Conservation (phyloP, 805 yeast species). For the Deakozyma indianensis region DNA sequence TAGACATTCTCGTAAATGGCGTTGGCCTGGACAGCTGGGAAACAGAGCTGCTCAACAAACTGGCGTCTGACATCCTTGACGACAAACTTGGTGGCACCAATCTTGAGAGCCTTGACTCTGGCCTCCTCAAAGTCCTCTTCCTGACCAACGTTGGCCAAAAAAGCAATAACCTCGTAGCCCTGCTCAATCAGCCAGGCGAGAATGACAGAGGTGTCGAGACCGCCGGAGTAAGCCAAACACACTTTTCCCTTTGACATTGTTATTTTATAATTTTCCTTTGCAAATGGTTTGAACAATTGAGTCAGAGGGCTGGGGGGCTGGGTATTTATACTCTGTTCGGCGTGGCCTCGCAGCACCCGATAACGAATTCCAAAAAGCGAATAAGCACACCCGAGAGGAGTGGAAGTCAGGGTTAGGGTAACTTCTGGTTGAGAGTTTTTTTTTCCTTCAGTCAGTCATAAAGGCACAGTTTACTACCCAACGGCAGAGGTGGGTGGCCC, state of each 20-base stretch:
- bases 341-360: too few species aligned
- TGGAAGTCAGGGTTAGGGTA: background rate
- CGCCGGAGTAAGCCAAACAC: conserved; percentile 98
- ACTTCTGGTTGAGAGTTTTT: background rate
- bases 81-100: conserved; percentile 94
- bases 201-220: conserved; percentile 94
- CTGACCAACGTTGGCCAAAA: conserved; percentile 97
- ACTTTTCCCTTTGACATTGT: conserved; percentile 94
- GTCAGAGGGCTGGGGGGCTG: too few species aligned
- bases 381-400: background rate
- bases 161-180: conserved; percentile 96
- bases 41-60: conserved; percentile 82
- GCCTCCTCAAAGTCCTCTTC: conserved; percentile 99
- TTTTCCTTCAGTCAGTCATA: background rate
- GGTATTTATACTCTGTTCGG: too few species aligned
- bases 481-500: too few species aligned
- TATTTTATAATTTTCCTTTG: too few species aligned
- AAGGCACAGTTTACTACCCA: background rate
- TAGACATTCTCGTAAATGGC: conserved; percentile 97
- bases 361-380: too few species aligned
- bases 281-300: too few species aligned
- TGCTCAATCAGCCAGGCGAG: conserved; percentile 96
- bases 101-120: conserved; percentile 84
- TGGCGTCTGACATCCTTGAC: conserved; percentile 90
- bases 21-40: conserved; percentile 95